Percentiles rank a stretch among this genome's conserved stretches.
Evolutionary conservation across 768 basidiomycete species (phyloP).

Genomic region (Russula sp.): DNA sequence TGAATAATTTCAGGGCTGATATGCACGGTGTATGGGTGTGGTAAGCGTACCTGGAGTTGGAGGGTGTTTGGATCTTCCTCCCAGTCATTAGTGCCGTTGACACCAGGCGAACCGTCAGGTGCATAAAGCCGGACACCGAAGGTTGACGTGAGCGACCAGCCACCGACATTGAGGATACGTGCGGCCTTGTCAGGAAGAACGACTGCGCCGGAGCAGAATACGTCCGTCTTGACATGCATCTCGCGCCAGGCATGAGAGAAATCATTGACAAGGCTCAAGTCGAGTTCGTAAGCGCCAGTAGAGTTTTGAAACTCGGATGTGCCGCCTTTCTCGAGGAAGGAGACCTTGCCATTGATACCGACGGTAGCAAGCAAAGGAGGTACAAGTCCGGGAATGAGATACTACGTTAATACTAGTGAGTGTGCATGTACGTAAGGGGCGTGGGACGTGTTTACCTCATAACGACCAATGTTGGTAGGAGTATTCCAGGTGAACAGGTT

Average conservation of each 20-base stretch:
- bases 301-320: constrained; percentile 57
- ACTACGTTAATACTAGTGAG: constrained; percentile 27
- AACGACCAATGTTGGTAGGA: constrained; percentile 58
- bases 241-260: constrained; percentile 55
- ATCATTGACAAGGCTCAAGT: constrained; percentile 47
- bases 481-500: constrained; percentile 55
- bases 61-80: constrained; percentile 60
- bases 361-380: constrained; percentile 71
- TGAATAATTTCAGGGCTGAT: background rate
- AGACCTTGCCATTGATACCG: constrained; percentile 76
- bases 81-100: constrained; percentile 58
- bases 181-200: constrained; percentile 69
- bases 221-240: constrained; percentile 72
- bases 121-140: too few species aligned
- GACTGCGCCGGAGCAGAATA: constrained; percentile 72
- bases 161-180: too few species aligned
- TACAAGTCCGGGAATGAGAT: constrained; percentile 51
- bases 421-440: background rate
- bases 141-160: too few species aligned
- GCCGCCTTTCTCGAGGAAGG: constrained; percentile 69
- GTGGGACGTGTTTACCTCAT: constrained; percentile 49
- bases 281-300: constrained; percentile 76
- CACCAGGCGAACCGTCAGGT: too few species aligned
- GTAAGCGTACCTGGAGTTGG: constrained; percentile 47
- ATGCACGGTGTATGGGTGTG: background rate